Evolutionary conservation across 202 grass and related monocot species (phyloP).

Genomic region (Carex arenaria): DNA sequence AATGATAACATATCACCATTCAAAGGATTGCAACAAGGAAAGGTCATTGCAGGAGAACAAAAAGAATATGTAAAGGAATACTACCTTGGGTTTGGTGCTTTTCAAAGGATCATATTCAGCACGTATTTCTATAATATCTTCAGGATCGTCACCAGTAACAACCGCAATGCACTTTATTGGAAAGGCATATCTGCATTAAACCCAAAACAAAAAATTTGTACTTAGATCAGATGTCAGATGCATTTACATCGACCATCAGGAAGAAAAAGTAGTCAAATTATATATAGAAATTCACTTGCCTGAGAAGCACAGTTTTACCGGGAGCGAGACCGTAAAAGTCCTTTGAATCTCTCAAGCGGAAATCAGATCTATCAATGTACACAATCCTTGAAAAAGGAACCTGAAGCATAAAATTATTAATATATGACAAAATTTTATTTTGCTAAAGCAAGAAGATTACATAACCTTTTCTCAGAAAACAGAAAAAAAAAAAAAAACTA

Average conservation of each 20-base stretch:
- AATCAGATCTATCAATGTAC: slow-evolving; percentile 40
- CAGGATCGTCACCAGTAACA: slow-evolving; percentile 28
- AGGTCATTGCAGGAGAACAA: not conserved
- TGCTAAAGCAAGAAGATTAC: not conserved
- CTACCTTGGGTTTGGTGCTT: slow-evolving; percentile 51
- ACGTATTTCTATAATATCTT: slow-evolving; percentile 33
- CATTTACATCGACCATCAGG: not conserved
- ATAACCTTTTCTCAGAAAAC: not conserved
- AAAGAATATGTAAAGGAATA: not conserved
- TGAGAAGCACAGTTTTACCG: slow-evolving; percentile 49
- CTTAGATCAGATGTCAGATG: not conserved
- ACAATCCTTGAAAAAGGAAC: slow-evolving; percentile 25
- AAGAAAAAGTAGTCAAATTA: not conserved
- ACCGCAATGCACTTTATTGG: slow-evolving; percentile 47
- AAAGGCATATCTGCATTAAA: slow-evolving; percentile 38
- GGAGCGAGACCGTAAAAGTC: slow-evolving; percentile 53
- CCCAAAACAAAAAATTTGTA: not conserved
- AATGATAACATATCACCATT: not conserved
- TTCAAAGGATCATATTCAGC: slow-evolving; percentile 49
- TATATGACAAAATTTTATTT: not conserved
- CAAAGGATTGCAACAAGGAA: not conserved
- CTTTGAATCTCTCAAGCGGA: slow-evolving; percentile 46
- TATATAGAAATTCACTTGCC: slow-evolving; percentile 21
- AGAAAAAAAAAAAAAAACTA: not conserved
- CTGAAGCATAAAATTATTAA: slow-evolving; percentile 12